Conservation (phyloP, 2,329 filamentous ascomycete species). For the Xylariaceae sp. region DNA sequence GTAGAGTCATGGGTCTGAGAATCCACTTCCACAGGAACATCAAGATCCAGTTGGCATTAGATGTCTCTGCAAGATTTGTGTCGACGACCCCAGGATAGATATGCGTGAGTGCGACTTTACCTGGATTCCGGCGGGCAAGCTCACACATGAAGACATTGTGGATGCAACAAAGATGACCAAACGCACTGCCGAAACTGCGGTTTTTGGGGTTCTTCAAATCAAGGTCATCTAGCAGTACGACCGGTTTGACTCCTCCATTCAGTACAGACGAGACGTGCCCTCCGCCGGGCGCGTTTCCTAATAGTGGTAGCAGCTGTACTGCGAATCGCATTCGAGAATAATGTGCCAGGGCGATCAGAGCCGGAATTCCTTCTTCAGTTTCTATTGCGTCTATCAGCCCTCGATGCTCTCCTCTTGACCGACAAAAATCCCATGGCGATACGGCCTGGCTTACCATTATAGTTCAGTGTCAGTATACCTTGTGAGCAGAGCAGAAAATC, state of each 20-base stretch:
- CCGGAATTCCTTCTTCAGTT: conserved; percentile 32
- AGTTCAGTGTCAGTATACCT: background rate
- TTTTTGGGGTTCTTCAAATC: conserved; percentile 1
- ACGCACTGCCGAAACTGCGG: background rate
- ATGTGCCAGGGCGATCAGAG: conserved; percentile 28
- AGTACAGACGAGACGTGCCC: conserved; percentile 20
- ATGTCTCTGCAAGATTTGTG: background rate
- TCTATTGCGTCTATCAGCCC: conserved; percentile 11
- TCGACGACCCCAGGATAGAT: conserved; percentile 10
- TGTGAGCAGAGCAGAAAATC: conserved; percentile 32
- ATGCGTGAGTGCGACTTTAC: conserved; percentile 28
- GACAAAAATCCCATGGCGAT: too few species aligned
- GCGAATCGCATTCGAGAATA: conserved; percentile 33
- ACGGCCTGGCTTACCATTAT: too few species aligned
- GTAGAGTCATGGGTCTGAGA: background rate
- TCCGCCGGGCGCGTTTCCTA: conserved; percentile 10
- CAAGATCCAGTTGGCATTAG: conserved; percentile 6
- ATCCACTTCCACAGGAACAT: conserved; percentile 4
- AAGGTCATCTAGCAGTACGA: conserved; percentile 5
- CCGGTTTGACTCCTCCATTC: conserved; percentile 17
- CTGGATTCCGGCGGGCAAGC: conserved; percentile 26
- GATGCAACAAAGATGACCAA: conserved; percentile 18
- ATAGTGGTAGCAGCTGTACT: conserved; percentile 27
- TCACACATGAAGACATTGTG: conserved; percentile 33
- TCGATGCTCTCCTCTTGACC: too few species aligned